A percentile compares a stretch with the other conserved stretches of the same genome.
Conservation (phyloP, 495 filamentous ascomycete species). For the Aspergillus conjunctus region DNA sequence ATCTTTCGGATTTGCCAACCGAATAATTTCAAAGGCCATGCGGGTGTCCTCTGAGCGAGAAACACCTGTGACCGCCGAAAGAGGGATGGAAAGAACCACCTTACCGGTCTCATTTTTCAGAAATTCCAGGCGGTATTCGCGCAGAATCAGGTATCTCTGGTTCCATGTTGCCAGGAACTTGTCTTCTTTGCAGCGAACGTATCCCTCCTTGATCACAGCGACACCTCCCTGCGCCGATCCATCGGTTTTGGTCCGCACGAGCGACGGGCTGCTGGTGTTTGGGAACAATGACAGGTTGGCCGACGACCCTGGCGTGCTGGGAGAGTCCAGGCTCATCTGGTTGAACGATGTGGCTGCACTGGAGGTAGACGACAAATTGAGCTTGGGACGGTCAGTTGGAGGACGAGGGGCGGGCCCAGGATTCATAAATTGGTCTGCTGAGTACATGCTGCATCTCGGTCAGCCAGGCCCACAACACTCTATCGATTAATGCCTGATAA, state of each 20-base stretch:
- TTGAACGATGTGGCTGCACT: conserved; percentile 79
- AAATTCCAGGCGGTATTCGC: conserved; percentile 87
- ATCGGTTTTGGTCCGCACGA: conserved; percentile 62
- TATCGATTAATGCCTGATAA: neutral
- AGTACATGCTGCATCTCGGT: conserved; percentile 55
- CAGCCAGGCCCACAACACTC: conserved; percentile 9
- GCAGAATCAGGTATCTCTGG: conserved; percentile 81
- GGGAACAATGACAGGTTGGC: conserved; percentile 56
- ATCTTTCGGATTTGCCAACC: conserved; percentile 64
- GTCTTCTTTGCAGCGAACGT: conserved; percentile 84
- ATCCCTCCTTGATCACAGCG: conserved; percentile 84
- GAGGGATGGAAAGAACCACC: conserved; percentile 72
- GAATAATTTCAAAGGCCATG: conserved; percentile 88
- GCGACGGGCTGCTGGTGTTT: conserved; percentile 65
- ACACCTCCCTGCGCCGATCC: conserved; percentile 64
- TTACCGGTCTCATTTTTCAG: conserved; percentile 87
- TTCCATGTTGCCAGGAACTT: conserved; percentile 87
- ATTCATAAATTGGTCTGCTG: conserved; percentile 86
- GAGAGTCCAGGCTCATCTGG: conserved; percentile 69
- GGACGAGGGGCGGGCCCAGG: conserved; percentile 92
- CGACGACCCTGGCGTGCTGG: conserved; percentile 52
- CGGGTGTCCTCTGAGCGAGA: conserved; percentile 82
- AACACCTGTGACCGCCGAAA: conserved; percentile 83
- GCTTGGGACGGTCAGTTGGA: conserved; percentile 78
- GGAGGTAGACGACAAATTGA: conserved; percentile 65